Evolutionary conservation across 768 basidiomycete species (phyloP).

Genomic region (Boletellus ananiceps): DNA sequence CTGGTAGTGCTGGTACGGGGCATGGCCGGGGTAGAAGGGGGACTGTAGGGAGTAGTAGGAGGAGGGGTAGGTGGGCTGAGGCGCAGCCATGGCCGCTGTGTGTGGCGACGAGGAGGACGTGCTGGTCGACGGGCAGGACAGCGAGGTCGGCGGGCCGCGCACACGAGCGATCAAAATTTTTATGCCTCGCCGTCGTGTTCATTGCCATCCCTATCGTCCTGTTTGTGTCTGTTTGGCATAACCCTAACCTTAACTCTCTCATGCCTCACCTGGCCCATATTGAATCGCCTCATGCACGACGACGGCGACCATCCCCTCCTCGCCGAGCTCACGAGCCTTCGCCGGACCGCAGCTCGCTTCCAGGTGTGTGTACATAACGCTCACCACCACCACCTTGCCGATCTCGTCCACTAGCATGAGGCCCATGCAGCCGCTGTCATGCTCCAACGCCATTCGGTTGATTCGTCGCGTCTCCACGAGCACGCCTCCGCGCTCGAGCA

Average conservation of each 20-base stretch:
- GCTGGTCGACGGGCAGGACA: slow-evolving; percentile 5
- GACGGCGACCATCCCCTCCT: slow-evolving; percentile 41
- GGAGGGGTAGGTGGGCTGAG: slow-evolving; percentile 24
- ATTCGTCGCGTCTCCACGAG: slow-evolving; percentile 33
- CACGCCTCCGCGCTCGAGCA: slow-evolving; percentile 40
- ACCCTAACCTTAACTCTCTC: slow-evolving; percentile 23
- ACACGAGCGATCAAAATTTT: slow-evolving; percentile 14
- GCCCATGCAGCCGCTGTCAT: slow-evolving; percentile 61
- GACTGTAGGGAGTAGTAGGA: slow-evolving; percentile 27
- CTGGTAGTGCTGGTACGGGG: slow-evolving; percentile 32
- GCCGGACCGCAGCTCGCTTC: slow-evolving; percentile 43
- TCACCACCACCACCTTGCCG: neutral
- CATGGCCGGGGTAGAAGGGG: slow-evolving; percentile 32
- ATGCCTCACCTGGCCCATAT: neutral
- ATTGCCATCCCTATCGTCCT: neutral
- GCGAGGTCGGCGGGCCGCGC: neutral
- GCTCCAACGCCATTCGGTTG: slow-evolving; percentile 58
- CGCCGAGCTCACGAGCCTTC: slow-evolving; percentile 43
- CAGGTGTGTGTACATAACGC: slow-evolving; percentile 35
- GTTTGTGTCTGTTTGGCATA: slow-evolving; percentile 17
- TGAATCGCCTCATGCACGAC: slow-evolving; percentile 8
- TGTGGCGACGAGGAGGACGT: neutral
- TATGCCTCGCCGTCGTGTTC: neutral
- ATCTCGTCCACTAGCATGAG: slow-evolving; percentile 49
- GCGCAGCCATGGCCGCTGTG: slow-evolving; percentile 19